These are phyloP conservation scores for Phytopythium ostracodes DNA, from an alignment of 352 stramenopile species.

Conservation along the genomic window DNA sequence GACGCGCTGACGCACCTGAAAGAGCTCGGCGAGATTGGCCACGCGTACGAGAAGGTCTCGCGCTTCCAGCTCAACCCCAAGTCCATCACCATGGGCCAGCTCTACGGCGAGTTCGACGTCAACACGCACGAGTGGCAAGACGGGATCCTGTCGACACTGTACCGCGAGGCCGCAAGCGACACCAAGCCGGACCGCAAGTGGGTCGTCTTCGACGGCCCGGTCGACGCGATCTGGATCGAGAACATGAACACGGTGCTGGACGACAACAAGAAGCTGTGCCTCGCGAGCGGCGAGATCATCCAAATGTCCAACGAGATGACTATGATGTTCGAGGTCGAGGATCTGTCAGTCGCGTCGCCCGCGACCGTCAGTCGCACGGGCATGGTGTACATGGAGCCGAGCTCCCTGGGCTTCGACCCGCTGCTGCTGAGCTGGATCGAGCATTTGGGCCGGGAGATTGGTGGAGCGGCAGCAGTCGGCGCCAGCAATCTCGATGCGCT, in stretches of 20 bases:
- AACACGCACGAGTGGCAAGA: slow-evolving; percentile 96
- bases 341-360: slow-evolving; percentile 91
- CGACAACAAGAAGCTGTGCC: slow-evolving; percentile 95
- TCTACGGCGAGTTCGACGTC: slow-evolving; percentile 94
- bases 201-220: slow-evolving; percentile 94
- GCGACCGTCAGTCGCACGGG: slow-evolving; percentile 92
- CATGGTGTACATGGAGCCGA: slow-evolving; percentile 97
- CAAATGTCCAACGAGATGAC: slow-evolving; percentile 94
- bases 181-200: slow-evolving; percentile 89
- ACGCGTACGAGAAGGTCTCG: slow-evolving; percentile 67
- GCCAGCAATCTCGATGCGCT: slow-evolving; percentile 41
- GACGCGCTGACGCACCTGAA: slow-evolving; percentile 87
- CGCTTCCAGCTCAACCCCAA: slow-evolving; percentile 95
- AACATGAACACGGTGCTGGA: slow-evolving; percentile 98
- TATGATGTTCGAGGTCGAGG: slow-evolving; percentile 97
- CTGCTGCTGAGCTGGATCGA: slow-evolving; percentile 90
- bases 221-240: slow-evolving; percentile 97
- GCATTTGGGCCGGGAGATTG: slow-evolving; percentile 54
- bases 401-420: slow-evolving; percentile 85
- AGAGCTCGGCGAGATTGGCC: slow-evolving; percentile 81
- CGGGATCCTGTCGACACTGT: slow-evolving; percentile 87
- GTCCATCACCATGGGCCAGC: slow-evolving; percentile 94
- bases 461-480: slow-evolving; percentile 30
- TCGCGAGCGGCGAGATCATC: slow-evolving; percentile 94
- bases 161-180: slow-evolving; percentile 88